Base-by-base conservation (phyloP, 2,329 filamentous ascomycete species). In the Apiospora arundinis region DNA sequence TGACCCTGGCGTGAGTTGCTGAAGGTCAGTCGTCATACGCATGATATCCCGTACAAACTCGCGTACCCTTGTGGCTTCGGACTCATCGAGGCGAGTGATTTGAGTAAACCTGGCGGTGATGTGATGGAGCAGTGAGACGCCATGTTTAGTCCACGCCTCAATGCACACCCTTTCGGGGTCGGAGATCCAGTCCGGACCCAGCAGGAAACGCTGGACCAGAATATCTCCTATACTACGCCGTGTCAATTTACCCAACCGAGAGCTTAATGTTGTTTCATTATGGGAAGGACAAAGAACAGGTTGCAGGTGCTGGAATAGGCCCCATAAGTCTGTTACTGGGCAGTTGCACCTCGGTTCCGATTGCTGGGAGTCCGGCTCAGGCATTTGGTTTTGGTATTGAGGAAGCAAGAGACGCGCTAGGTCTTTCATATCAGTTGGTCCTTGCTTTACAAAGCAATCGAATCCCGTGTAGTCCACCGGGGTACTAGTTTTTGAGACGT, bases 201-300 rank as follows among this genome's bases (percentile, higher is more conserved):
- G 3, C 4, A 67, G 4, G 9, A 25, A 42, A 5, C 1, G 25
- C 2, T 16, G 2, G n/a, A 45, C 18, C 16, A 45, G n/a, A 12
- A n/a, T 1, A 1, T 67, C n/a, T 45, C 16, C 12, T 1, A 0
- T 1, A 0, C 12, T 9, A 18, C 18, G 4, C 9, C n/a, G 4
- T 3, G 4, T 7, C 18, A 60, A 0, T 37, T 1, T 11, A 7
- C n/a, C 4, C 1, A 67, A 5, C 9, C 63, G 63, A 16, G 63
- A 44, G 21, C 7, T 23, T 18, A 67, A 5, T 16, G n/a, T 25
- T 21, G 63, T 67, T 18, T 25, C 11, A 1, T 42, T 0, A 4
- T 67, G 63, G 5, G 2, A 45, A 25, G 63, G 37, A 8, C 63
- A 67, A 16, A 16, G 40, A 7, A 67, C 21, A 25, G 63, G 63